phyloP scores from a whole-genome alignment of 2,329 filamentous ascomycete genomes.

The Neocatenulostroma microsporum region DNA sequence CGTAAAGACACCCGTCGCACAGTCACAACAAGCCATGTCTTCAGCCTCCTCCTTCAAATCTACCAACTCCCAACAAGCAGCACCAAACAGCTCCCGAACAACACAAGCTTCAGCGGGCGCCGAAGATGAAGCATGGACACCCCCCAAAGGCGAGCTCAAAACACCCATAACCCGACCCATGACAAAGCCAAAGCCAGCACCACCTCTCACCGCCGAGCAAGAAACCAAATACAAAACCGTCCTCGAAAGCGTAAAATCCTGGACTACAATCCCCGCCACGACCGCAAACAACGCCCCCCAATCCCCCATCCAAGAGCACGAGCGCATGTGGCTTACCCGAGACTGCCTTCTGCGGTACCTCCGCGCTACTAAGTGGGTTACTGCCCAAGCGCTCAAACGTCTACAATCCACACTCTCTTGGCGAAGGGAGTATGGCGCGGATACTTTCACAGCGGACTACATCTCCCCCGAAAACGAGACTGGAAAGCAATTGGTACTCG shows the following conservation, averaged over 20 bases:
- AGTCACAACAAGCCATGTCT: constrained; percentile 19
- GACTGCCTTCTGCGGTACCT: constrained; percentile 92
- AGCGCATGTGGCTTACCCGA: constrained; percentile 82
- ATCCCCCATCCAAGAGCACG: constrained; percentile 64
- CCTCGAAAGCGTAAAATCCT: constrained; percentile 60
- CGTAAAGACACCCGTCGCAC: constrained; percentile 2
- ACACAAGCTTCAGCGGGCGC: constrained; percentile 13
- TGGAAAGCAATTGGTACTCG: constrained; percentile 84
- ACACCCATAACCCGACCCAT: constrained; percentile 26
- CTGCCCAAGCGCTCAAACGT: constrained; percentile 67
- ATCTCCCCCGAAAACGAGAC: constrained; percentile 93
- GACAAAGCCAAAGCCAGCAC: constrained; percentile 49
- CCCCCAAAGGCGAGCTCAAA: constrained; percentile 26
- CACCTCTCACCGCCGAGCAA: constrained; percentile 66
- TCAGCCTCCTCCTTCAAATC: constrained; percentile 23
- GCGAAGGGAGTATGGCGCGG: constrained; percentile 83
- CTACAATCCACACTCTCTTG: constrained; percentile 73
- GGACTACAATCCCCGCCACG: constrained; percentile 62
- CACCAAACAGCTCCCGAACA: constrained; percentile 18
- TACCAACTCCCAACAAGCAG: constrained; percentile 17
- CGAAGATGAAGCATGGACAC: constrained; percentile 19
- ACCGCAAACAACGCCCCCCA: constrained; percentile 50
- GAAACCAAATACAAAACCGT: constrained; percentile 72
- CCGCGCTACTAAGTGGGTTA: constrained; percentile 84
- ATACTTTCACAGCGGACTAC: constrained; percentile 72